These are phyloP conservation scores for Pseudisothecium myosuroides DNA, from an alignment of 225 moss, liverwort and hornwort genomes.

Conservation along the genomic window DNA sequence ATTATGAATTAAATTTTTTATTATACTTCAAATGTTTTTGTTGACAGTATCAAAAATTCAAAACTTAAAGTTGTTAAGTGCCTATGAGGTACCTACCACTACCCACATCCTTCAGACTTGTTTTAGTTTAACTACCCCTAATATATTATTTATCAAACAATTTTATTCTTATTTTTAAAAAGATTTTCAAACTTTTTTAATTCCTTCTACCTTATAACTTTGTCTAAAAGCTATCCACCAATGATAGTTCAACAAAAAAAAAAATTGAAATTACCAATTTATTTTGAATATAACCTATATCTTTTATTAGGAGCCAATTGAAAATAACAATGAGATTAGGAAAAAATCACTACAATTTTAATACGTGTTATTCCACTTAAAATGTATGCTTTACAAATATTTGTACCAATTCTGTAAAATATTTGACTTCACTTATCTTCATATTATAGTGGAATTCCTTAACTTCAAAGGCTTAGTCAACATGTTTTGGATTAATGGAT, in stretches of 20 bases:
- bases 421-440: neutral
- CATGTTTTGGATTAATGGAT: too few relatives aligned
- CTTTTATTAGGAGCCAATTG: neutral
- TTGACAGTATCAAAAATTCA: too few relatives aligned
- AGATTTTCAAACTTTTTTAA: neutral
- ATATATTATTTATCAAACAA: neutral
- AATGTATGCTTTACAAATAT: neutral
- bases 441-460: too few relatives aligned
- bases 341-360: neutral
- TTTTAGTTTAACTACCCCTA: neutral
- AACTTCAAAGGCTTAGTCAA: too few relatives aligned
- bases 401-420: neutral
- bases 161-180: neutral
- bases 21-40: too few relatives aligned
- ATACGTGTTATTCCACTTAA: neutral
- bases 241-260: neutral
- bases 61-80: neutral
- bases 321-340: neutral
- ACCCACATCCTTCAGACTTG: accelerated
- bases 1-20: neutral
- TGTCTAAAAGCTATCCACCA: neutral
- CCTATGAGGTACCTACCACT: neutral
- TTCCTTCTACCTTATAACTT: neutral
- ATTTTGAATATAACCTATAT: neutral
- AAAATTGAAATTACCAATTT: neutral